Base-by-base conservation (phyloP, 192 early-diverging fungal genomes). In the Rhizoclosmatium sp. region DNA sequence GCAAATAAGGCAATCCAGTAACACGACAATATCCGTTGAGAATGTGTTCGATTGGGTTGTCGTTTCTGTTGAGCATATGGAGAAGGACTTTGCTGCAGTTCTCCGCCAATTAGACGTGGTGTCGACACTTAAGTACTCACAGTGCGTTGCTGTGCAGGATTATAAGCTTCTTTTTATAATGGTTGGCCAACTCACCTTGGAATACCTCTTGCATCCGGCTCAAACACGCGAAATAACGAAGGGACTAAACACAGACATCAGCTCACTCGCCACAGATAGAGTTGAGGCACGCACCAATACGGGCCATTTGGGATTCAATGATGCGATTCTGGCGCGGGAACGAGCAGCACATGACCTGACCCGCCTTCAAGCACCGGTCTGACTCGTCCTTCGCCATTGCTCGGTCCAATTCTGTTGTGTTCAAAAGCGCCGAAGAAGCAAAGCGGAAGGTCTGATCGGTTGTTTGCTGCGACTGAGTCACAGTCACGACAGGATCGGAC, bases 151-250 rank as follows among this genome's bases (percentile, higher is more conserved):
- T 54, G 16, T 12, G 16, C 0, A 31, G 31, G 0, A 65, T 0
- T 12, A 65, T 39, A 14, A 65, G 40, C 21, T 16, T 65, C 39
- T n/a, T 65, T 65, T 65, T 39, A 65, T 2, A 69, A 69, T 16
- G 47, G 41, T 16, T 69, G 12, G 46, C 47, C 51, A 54, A 54
- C 9, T 54, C 51, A 54, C 51, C 51, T 58, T 71, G 19, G 14
- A 40, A 40, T 16, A n/a, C 72, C 72, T 9, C 59, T 12, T 31
- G 72, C 21, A 12, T 31, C 60, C 4, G 72, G 72, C 60, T 75
- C 72, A 75, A 75, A 75, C 14, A 75, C 59, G 45, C 72, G 72
- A 49, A 75, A 59, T n/a, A 75, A 54, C 4, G 72, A 59, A 10
- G 56, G 59, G 31, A 75, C 54, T 39, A 71, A 56, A 12, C 47